A percentile compares a stretch with the other conserved stretches of the same genome.
Evolutionary conservation across 164 flowering plant species (phyloP).

Genomic region (Pachysandra terminalis): DNA sequence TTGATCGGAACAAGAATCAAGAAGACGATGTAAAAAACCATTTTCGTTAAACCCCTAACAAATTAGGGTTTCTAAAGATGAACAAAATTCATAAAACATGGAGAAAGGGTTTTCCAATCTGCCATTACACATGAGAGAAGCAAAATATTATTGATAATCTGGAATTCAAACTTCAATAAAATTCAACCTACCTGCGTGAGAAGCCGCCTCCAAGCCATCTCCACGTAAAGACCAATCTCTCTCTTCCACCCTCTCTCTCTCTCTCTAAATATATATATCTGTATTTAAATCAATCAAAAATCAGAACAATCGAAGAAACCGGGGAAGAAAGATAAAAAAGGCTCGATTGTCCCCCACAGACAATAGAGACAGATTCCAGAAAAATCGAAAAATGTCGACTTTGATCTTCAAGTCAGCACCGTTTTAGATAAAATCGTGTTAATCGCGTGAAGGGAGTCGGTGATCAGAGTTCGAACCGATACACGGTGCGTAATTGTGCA

Average conservation of each 20-base stretch:
- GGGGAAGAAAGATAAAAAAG: too few relatives aligned
- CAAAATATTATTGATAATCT: background rate
- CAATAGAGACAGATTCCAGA: too few relatives aligned
- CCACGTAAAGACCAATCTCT: background rate
- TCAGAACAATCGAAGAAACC: background rate
- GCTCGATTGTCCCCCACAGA: too few relatives aligned
- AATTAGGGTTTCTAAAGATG: background rate
- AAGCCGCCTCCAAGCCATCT: constrained; percentile 29
- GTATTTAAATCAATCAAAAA: background rate
- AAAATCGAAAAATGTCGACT: too few relatives aligned
- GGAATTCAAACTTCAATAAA: background rate
- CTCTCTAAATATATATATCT: background rate
- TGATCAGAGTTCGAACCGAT: too few relatives aligned
- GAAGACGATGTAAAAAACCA: background rate
- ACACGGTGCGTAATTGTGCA: too few relatives aligned
- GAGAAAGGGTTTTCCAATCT: background rate
- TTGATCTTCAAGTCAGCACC: too few relatives aligned
- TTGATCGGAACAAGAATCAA: background rate
- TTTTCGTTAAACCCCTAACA: background rate
- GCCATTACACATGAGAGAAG: background rate
- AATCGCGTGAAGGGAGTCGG: too few relatives aligned
- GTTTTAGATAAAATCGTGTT: too few relatives aligned
- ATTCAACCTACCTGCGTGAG: constrained; percentile 18
- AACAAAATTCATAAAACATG: background rate
- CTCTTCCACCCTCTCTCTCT: constrained; percentile 5